Percentiles rank a stretch among this genome's conserved stretches.
phyloP scores from a whole-genome alignment of 768 basidiomycete genomes.

The Lactarius hatsudake region DNA sequence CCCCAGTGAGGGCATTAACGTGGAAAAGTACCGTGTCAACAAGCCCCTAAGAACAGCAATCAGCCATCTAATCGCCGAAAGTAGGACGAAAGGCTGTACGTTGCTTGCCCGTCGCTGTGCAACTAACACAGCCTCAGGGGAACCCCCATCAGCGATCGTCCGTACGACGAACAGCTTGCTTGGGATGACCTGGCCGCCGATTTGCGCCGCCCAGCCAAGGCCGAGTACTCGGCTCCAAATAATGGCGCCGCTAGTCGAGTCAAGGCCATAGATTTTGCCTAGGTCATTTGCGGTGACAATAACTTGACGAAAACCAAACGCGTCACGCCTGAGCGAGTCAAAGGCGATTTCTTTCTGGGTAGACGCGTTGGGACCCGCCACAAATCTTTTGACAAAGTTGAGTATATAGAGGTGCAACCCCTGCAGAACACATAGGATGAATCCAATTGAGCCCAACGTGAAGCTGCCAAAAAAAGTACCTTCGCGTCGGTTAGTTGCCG shows the following conservation, averaged over 20 bases:
- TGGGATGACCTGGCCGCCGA: constrained; percentile 57
- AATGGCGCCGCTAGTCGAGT: constrained; percentile 71
- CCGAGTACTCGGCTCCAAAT: constrained; percentile 82
- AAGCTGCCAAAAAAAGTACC: constrained; percentile 38
- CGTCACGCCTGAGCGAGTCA: constrained; percentile 56
- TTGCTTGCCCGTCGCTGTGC: constrained; percentile 61
- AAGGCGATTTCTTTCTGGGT: constrained; percentile 37
- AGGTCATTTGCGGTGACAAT: constrained; percentile 66
- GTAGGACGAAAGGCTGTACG: constrained; percentile 37
- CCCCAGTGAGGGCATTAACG: constrained; percentile 75
- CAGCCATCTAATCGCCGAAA: constrained; percentile 6
- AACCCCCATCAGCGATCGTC: constrained; percentile 43
- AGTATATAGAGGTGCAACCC: constrained; percentile 67
- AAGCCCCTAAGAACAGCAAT: constrained; percentile 42
- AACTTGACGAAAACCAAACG: constrained; percentile 85
- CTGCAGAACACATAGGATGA: constrained; percentile 36
- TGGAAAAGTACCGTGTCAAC: constrained; percentile 76
- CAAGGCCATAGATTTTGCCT: constrained; percentile 80
- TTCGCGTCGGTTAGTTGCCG: constrained; percentile 61
- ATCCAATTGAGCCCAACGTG: not conserved
- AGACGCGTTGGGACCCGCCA: constrained; percentile 62
- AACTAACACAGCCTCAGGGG: constrained; percentile 60
- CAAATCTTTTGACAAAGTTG: constrained; percentile 68
- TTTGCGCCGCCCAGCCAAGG: constrained; percentile 58
- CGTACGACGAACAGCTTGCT: constrained; percentile 58